Evolutionary conservation across 176 grass and related monocot species (phyloP).

Genomic region (Oropetium thomaeum): DNA sequence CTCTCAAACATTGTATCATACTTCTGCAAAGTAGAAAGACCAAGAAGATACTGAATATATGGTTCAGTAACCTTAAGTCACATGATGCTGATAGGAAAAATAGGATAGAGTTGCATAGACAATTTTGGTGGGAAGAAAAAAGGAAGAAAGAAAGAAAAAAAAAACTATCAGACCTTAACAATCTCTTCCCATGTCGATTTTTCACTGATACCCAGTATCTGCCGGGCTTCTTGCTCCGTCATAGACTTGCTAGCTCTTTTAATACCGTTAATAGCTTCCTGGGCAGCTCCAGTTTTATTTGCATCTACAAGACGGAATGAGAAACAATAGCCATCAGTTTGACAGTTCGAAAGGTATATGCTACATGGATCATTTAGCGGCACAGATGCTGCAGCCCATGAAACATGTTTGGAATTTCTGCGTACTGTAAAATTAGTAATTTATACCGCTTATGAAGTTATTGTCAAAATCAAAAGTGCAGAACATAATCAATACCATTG

Average conservation of each 20-base stretch:
- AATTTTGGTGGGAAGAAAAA: not conserved
- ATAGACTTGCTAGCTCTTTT: constrained; percentile 63
- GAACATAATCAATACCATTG: not conserved
- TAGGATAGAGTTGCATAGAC: not conserved
- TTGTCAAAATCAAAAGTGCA: not conserved
- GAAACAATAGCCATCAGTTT: not conserved
- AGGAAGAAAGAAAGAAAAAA: no score
- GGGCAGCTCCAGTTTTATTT: constrained; percentile 75
- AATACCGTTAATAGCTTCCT: constrained; percentile 79
- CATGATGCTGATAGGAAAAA: not conserved
- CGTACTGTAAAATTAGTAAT: not conserved
- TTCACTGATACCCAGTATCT: constrained; percentile 70
- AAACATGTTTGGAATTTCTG: not conserved
- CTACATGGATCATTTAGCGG: not conserved
- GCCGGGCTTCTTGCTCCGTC: constrained; percentile 85
- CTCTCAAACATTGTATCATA: constrained; percentile 83
- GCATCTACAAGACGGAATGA: constrained; percentile 52
- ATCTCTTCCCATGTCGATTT: constrained; percentile 76
- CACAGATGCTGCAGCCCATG: not conserved
- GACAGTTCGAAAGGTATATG: not conserved
- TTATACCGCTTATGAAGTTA: no score
- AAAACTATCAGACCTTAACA: constrained; percentile 41
- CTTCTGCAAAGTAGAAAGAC: constrained; percentile 51
- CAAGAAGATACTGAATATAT: not conserved
- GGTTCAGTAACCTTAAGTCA: not conserved